These are phyloP conservation scores for Metarhizium anisopliae DNA, from an alignment of 2,329 filamentous ascomycete genomes.

Conservation along the genomic window DNA sequence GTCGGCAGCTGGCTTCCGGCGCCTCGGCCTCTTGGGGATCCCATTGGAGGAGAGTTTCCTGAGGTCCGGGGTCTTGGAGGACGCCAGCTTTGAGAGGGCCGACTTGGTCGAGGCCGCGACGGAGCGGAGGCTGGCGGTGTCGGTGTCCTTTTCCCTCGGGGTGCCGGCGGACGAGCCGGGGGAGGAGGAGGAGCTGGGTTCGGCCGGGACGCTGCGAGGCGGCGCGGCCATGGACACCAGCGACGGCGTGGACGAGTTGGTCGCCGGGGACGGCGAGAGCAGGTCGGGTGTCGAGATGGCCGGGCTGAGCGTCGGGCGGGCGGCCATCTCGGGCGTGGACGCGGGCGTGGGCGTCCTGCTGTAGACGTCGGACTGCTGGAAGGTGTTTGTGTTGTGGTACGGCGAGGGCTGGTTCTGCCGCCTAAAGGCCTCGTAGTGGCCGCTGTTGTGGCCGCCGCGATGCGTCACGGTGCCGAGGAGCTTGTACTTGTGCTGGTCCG, in stretches of 20 bases:
- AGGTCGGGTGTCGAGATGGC: slow-evolving; percentile 39
- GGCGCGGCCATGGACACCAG: slow-evolving; percentile 22
- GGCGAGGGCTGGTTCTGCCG: slow-evolving; percentile 73
- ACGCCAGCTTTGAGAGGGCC: slow-evolving; percentile 39
- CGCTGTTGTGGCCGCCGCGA: slow-evolving; percentile 90
- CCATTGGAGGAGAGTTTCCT: slow-evolving; percentile 11
- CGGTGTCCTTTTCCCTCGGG: slow-evolving; percentile 29
- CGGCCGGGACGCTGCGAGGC: slow-evolving; percentile 23
- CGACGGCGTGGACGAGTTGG: slow-evolving; percentile 27
- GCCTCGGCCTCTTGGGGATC: slow-evolving; percentile 34
- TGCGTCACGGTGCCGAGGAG: slow-evolving; percentile 85
- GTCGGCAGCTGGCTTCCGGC: slow-evolving; percentile 51
- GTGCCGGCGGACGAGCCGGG: slow-evolving; percentile 20
- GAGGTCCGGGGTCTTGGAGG: slow-evolving; percentile 23
- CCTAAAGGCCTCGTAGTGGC: slow-evolving; percentile 94
- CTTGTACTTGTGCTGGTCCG: slow-evolving; percentile 72
- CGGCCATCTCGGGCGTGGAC: slow-evolving; percentile 36
- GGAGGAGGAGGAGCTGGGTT: slow-evolving; percentile 16
- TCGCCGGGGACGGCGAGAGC: slow-evolving; percentile 27
- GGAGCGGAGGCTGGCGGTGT: slow-evolving; percentile 45
- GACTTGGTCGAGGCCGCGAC: slow-evolving; percentile 48
- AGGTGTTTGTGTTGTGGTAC: slow-evolving; percentile 73
- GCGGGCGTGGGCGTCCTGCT: slow-evolving; percentile 50
- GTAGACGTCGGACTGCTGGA: slow-evolving; percentile 67
- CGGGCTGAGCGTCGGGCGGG: slow-evolving; percentile 31